Base-by-base conservation (phyloP, 371 early-diverging fungal species). In the Lichtheimia ornata region DNA sequence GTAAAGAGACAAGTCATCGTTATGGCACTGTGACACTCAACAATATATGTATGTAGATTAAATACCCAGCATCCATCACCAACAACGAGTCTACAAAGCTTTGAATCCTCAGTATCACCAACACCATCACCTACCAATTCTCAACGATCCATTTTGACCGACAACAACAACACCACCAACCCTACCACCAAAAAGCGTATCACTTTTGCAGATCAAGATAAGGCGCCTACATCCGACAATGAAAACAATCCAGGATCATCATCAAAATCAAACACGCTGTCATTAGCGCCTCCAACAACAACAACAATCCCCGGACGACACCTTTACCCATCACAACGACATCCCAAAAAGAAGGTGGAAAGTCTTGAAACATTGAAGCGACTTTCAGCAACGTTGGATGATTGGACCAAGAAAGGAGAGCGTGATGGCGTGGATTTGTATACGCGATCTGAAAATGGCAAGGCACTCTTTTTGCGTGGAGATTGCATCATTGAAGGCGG, bases 401-500 rank as follows among this genome's bases (percentile, higher is more conserved):
- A 51, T 17, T 67, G 67, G 67, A 50, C 51, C 6, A 52, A 28
- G 24, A 55, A 50, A 61, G 54, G 50, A 4, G 59, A 59, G 18
- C 42, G 43, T 0, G 69, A 56, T 17, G 58, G 58, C 13, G 45
- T 69, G 0, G 30, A 61, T 20, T 28, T 56, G 4, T 53, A 50
- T 25, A 61, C 55, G 12, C 25, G 41, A 42, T 18, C 45, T n/a
- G 40, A 9, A 25, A 25, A 50, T 14, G 59, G 61, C 25, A 55
- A 68, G 3, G 59, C 64, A 11, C 73, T 77, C 2, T 80, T 79
- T 58, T 62, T 81, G 12, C 72, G 87, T 56, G 81, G 73, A 3
- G 87, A 87, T 50, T 69, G 77, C 22, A 60, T 76, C 6, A 77
- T 87, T 61, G 62, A 73, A 20, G 81, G 84, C 51, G 75, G 73